These are phyloP conservation scores for Primulina eburnea DNA, from an alignment of 257 asterid genomes.

Conservation along the genomic window DNA sequence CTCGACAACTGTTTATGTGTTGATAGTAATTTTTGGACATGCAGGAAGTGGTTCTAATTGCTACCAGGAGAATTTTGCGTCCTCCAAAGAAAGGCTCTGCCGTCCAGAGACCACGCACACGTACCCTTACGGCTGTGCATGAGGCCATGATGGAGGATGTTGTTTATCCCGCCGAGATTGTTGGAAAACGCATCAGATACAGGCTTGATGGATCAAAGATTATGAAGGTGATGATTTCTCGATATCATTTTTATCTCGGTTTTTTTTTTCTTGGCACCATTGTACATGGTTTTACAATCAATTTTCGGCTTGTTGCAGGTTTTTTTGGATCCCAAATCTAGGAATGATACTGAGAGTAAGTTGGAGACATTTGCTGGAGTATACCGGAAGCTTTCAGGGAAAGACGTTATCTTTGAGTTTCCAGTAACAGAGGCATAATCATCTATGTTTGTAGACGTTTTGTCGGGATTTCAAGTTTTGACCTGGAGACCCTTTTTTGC, in stretches of 20 bases:
- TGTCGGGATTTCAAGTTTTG: not conserved
- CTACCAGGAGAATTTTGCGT: constrained; percentile 75
- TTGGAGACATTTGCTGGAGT: constrained; percentile 44
- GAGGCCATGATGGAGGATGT: constrained; percentile 86
- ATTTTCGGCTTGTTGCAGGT: constrained; percentile 4
- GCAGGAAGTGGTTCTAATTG: constrained; percentile 75
- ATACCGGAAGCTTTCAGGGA: constrained; percentile 49
- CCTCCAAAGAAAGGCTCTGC: constrained; percentile 96
- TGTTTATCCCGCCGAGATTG: constrained; percentile 83
- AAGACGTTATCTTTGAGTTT: constrained; percentile 46
- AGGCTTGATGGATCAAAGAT: constrained; percentile 80
- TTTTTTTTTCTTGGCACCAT: not conserved
- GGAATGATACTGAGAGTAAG: constrained; percentile 33
- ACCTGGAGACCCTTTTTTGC: not conserved
- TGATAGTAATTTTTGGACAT: not conserved
- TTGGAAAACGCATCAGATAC: constrained; percentile 65
- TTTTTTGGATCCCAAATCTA: constrained; percentile 26
- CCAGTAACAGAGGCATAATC: constrained; percentile 23
- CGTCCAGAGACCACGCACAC: constrained; percentile 72
- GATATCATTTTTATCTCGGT: too few relatives aligned
- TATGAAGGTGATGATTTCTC: constrained; percentile 52
- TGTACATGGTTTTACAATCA: not conserved
- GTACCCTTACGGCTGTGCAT: constrained; percentile 87
- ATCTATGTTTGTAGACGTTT: not conserved
- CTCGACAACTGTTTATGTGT: not conserved